phyloP scores from a whole-genome alignment of 2,329 filamentous ascomycete species.

The Zasmidium angulare region DNA sequence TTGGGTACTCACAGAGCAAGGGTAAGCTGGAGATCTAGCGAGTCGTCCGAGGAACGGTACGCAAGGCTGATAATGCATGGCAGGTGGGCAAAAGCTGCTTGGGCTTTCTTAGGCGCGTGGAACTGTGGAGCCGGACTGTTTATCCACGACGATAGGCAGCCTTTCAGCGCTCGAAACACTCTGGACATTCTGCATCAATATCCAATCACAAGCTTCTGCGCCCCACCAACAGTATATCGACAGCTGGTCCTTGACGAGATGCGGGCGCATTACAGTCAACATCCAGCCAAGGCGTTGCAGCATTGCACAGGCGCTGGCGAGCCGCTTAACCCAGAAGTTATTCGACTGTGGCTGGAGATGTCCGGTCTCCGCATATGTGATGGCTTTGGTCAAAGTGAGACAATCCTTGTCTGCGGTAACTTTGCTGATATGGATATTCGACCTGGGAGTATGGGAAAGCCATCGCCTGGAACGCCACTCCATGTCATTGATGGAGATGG shows the following conservation, averaged over 20 bases:
- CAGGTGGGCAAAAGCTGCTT: conserved; percentile 44
- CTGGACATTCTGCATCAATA: conserved; percentile 38
- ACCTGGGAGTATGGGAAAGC: conserved; percentile 43
- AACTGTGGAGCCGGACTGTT: conserved; percentile 44
- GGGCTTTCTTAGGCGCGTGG: conserved; percentile 43
- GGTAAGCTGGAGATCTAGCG: conserved; percentile 16
- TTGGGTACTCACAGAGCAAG: conserved; percentile 45
- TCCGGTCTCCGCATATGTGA: conserved; percentile 41
- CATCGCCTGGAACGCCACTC: conserved; percentile 40
- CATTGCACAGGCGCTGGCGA: conserved; percentile 43
- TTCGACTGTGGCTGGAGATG: conserved; percentile 38
- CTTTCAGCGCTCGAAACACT: conserved; percentile 35
- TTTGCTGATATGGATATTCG: conserved; percentile 36
- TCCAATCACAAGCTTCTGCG: conserved; percentile 44
- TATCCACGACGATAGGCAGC: conserved; percentile 39
- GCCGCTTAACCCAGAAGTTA: conserved; percentile 42
- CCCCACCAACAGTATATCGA: conserved; percentile 42
- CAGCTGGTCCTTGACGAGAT: conserved; percentile 40
- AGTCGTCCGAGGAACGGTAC: no score
- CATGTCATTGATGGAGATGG: conserved; percentile 37
- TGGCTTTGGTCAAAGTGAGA: conserved; percentile 45
- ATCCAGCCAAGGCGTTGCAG: conserved; percentile 32
- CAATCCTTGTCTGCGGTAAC: conserved; percentile 42
- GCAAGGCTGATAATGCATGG: background rate
- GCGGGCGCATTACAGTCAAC: conserved; percentile 28